Evolutionary conservation across 306 rosid genomes (phyloP).

Genomic region (Cercis canadensis): DNA sequence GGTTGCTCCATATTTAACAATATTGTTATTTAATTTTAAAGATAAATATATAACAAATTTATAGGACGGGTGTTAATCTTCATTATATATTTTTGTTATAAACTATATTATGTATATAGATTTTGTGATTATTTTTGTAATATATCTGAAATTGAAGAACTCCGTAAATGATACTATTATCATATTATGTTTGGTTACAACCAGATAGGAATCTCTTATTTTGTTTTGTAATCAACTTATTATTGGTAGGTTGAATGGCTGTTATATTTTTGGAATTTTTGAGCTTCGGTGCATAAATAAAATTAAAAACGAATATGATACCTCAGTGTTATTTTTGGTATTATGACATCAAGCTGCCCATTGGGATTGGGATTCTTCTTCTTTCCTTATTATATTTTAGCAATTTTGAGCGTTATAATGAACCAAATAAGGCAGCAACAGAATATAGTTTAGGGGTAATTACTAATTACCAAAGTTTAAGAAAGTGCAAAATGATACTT

Average conservation of each 20-base stretch:
- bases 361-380: not conserved
- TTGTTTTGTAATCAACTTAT: constrained; percentile 1
- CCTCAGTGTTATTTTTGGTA: no score
- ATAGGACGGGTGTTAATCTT: no score
- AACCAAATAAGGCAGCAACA: constrained; percentile 19
- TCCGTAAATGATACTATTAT: not conserved
- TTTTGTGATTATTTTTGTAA: no score
- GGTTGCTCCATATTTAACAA: no score
- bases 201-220: constrained; percentile 12
- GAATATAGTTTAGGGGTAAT: constrained; percentile 1
- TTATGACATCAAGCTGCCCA: no score
- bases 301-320: no score
- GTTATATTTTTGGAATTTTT: not conserved
- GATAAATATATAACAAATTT: no score
- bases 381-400: constrained; percentile 1
- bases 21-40: no score
- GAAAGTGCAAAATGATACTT: constrained; percentile 37
- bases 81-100: no score
- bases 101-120: no score
- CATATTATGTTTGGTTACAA: constrained; percentile 21
- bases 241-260: constrained; percentile 16
- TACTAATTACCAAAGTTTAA: not conserved
- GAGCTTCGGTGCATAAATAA: no score
- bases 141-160: no score
- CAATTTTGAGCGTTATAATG: constrained; percentile 7